A percentile compares a stretch with the other conserved stretches of the same genome.
Evolutionary conservation across 2,329 filamentous ascomycete genomes (phyloP).

Genomic region (Colletotrichum musicola): DNA sequence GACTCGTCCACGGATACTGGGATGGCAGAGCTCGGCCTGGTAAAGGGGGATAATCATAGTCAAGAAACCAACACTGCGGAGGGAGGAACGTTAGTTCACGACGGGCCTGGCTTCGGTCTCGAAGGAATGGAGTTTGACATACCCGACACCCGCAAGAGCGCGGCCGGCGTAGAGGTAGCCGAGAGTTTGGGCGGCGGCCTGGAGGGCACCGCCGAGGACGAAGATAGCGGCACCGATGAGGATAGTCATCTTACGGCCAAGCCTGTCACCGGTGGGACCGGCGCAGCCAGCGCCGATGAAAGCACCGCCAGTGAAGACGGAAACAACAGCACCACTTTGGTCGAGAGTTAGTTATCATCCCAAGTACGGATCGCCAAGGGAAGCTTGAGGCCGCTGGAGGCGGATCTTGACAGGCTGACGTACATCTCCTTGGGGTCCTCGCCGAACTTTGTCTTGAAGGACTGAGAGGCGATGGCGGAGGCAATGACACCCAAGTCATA

Average conservation of each 20-base stretch:
- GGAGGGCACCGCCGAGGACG: slow-evolving; percentile 77
- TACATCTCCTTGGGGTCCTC: slow-evolving; percentile 53
- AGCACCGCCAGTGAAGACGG: slow-evolving; percentile 82
- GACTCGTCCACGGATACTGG: slow-evolving; percentile 80
- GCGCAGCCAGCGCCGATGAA: slow-evolving; percentile 77
- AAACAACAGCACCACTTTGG: slow-evolving; percentile 76
- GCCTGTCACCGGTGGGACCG: slow-evolving; percentile 71
- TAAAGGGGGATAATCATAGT: slow-evolving; percentile 69
- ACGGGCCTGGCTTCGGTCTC: background rate
- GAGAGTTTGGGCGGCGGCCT: slow-evolving; percentile 73
- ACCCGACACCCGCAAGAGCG: slow-evolving; percentile 74
- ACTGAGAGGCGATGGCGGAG: slow-evolving; percentile 62
- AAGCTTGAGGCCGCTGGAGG: too few species aligned
- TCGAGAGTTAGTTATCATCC: background rate
- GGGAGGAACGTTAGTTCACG: background rate
- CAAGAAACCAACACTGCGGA: slow-evolving; percentile 58
- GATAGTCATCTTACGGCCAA: slow-evolving; percentile 80
- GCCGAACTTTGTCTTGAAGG: slow-evolving; percentile 56
- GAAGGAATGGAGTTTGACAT: slow-evolving; percentile 7
- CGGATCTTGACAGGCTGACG: slow-evolving; percentile 36
- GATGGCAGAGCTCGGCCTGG: slow-evolving; percentile 84
- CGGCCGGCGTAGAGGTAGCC: slow-evolving; percentile 78
- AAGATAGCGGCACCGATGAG: slow-evolving; percentile 78
- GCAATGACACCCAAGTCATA: slow-evolving; percentile 69
- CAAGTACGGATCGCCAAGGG: too few species aligned